Evolutionary conservation across 192 early-diverging fungal species (phyloP), one percentile per base, ranked within the genome.

Genomic region (Rhizophagus clarus): DNA sequence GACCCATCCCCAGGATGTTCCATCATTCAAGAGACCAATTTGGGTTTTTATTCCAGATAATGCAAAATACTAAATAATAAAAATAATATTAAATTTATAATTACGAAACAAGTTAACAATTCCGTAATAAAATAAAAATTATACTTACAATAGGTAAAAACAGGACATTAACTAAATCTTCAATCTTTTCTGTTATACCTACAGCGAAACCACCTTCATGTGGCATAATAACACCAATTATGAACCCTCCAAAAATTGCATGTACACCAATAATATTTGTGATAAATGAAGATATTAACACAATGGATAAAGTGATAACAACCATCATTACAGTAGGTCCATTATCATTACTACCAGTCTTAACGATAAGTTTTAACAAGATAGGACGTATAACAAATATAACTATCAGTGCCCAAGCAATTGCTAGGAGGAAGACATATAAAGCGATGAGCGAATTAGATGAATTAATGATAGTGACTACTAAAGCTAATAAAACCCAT

Each of bases 201-300:
- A 96, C 87, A 3, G 97, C 92, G 79, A 99, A 94, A 17, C 95
- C 94, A 76, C 90, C 88, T 60, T 96, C 93, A 83, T 97, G 95
- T 8, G 97, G 97, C 26, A 93, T 87, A 49, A 96, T 94, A 34
- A 97, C 88, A 20, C 97, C 97, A 9, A 91, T 88, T 11, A 99
- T 63, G 79, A 98, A 98, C 4, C 90, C 94, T 47, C 97, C 97
- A 91, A 99, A 99, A 81, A 99, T 97, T 29, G 93, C 86, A 84
- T 99, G 95, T 49, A 99, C 90, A 42, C 97, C 97, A 79, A 95
- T 94, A 61, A 92, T 88, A 67, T 95, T 89, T 0, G 96, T 97
- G 63, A 98, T 90, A 84, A 91, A 96, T 2, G 93, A 91, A 51
- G 92, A 94, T 29, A 88, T 76, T 31, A 95, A 79, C 2, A 95